Evolutionary conservation across 2,329 filamentous ascomycete genomes (phyloP).

Genomic region (Tolypocladium album): DNA sequence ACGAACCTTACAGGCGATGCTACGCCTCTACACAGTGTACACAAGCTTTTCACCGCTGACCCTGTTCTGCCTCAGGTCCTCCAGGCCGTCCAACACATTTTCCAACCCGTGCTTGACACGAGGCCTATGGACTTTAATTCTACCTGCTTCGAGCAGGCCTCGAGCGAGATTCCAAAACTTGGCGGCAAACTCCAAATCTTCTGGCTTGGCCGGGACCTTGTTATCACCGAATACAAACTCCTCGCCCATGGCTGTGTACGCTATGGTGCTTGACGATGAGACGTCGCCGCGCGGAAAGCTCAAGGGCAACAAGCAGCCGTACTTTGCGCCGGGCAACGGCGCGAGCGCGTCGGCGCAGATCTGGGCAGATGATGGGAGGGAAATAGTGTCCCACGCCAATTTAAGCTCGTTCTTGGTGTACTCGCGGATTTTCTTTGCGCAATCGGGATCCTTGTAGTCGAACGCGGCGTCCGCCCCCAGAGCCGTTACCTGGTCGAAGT

Average conservation of each 20-base stretch:
- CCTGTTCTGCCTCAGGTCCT: slow-evolving; percentile 18
- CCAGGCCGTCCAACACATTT: slow-evolving; percentile 23
- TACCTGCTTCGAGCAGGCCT: slow-evolving; percentile 22
- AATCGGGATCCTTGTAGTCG: slow-evolving; percentile 24
- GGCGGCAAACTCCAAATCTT: slow-evolving; percentile 23
- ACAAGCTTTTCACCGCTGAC: slow-evolving; percentile 34
- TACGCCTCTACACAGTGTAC: slow-evolving; percentile 21
- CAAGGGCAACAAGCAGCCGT: neutral
- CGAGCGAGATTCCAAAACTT: slow-evolving; percentile 24
- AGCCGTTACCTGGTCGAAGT: slow-evolving; percentile 25
- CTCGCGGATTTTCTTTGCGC: slow-evolving; percentile 10
- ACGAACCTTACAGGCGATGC: too few species aligned
- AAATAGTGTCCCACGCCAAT: slow-evolving; percentile 26
- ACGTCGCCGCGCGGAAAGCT: slow-evolving; percentile 21
- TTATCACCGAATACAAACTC: slow-evolving; percentile 14
- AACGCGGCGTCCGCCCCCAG: slow-evolving; percentile 31
- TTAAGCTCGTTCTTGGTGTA: slow-evolving; percentile 12
- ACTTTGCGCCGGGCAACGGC: neutral
- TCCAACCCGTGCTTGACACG: slow-evolving; percentile 19
- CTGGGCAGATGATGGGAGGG: slow-evolving; percentile 10
- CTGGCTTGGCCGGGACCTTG: slow-evolving; percentile 10
- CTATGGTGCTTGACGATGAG: slow-evolving; percentile 23
- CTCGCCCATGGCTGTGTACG: slow-evolving; percentile 29
- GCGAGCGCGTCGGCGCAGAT: slow-evolving; percentile 22
- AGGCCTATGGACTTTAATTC: slow-evolving; percentile 23